Base-by-base conservation (phyloP, 2,329 filamentous ascomycete species). In the Sporothrix euskadiensis region DNA sequence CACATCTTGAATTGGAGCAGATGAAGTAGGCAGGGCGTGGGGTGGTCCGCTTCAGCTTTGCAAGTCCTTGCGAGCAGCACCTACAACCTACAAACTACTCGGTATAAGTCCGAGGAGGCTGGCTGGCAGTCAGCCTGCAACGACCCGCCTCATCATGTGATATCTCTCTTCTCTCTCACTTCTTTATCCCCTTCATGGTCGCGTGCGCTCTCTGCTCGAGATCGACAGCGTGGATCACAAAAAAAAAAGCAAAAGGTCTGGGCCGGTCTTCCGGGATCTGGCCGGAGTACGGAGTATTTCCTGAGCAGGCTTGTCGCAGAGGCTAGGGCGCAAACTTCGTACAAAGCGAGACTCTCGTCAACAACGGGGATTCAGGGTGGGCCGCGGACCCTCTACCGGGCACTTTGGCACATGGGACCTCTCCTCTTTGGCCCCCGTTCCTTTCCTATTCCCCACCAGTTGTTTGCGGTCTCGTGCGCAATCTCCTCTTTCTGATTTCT, bases 401-500 rank as follows among this genome's bases (percentile, higher is more conserved):
- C 41, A 12, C 63, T 30, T 47, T 68, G 39, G n/a, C 52, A 54
- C 22, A 30, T 56, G 52, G 52, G 12, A 4, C 52, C 8, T 26
- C 52, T 14, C 52, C 52, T 30, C 26, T 32, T 26, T 30, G 41
- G 3, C 44, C 44, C n/a, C n/a, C 19, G 32, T 19, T 47, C 63
- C 12, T 54, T 26, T 10, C 22, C 5, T n/a, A 10, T 32, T n/a
- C 56, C 49, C 69, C 56, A 61, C 69, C 10, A 16, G 22, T 12
- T 44, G 22, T 30, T 16, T 71, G 69, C 52, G 69, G 69, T 63
- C 69, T 71, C 69, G 69, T 71, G 69, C 10, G 39, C 56, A 52
- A 52, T 63, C 16, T 71, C 56, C 69, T 63, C 56, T 71, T 63
- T 57, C 68, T 70, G 68, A 68, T 71, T 63, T 57, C 68, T 70